phyloP scores from a whole-genome alignment of 2,329 filamentous ascomycete genomes.

The Fragosphaeria purpurea region DNA sequence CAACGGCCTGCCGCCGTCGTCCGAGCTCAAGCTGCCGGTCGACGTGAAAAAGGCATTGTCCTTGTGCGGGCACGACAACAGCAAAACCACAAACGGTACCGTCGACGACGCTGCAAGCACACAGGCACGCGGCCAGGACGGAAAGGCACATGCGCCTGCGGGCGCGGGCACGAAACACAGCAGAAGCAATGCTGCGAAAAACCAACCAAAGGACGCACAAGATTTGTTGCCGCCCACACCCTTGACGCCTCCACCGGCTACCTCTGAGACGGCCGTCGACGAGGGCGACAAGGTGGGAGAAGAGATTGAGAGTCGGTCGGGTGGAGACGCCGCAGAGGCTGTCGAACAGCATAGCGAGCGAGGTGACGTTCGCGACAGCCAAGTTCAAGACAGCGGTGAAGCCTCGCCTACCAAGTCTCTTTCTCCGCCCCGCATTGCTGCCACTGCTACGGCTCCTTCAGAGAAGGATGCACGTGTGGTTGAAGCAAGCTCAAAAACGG shows the following conservation, averaged over 20 bases:
- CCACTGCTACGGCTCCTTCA: too few species aligned
- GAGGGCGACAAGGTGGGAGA: conserved; percentile 1
- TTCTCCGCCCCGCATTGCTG: too few species aligned
- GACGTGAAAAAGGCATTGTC: neutral
- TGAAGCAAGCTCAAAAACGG: too few species aligned
- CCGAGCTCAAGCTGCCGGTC: neutral
- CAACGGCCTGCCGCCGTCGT: neutral
- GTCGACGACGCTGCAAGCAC: neutral
- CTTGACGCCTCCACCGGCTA: conserved; percentile 8
- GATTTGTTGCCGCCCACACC: conserved; percentile 3
- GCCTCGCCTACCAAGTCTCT: too few species aligned
- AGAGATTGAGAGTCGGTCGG: too few species aligned
- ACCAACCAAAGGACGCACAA: neutral
- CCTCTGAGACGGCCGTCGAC: conserved; percentile 5
- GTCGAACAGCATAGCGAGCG: neutral
- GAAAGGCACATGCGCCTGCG: too few species aligned
- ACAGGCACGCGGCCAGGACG: too few species aligned
- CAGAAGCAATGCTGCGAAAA: too few species aligned
- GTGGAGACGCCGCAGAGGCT: too few species aligned
- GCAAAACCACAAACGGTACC: neutral
- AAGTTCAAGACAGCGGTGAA: too few species aligned
- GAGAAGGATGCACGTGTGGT: too few species aligned
- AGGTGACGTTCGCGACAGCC: neutral
- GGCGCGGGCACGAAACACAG: too few species aligned
- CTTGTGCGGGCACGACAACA: neutral